phyloP scores from a whole-genome alignment of 371 early-diverging fungal genomes.

The Syncephalastrum monosporum region DNA sequence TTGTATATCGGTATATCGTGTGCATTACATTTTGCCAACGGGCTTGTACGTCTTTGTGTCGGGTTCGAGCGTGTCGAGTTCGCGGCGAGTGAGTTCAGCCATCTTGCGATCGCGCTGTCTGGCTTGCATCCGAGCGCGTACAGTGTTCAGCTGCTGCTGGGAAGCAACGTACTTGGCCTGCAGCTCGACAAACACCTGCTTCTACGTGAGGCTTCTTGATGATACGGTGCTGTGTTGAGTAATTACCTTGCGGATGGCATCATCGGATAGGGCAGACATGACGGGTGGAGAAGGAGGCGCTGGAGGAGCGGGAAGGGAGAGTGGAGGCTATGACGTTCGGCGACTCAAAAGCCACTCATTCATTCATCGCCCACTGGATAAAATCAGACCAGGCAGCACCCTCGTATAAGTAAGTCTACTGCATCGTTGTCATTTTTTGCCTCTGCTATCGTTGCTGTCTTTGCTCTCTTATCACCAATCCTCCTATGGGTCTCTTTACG shows the following conservation, averaged over 20 bases:
- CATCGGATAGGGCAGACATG: conserved; percentile 48
- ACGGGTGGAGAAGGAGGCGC: conserved; percentile 1
- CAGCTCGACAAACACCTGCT: conserved; percentile 62
- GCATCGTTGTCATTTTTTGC: too few relatives aligned
- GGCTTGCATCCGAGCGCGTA: conserved; percentile 68
- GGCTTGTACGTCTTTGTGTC: conserved; percentile 69
- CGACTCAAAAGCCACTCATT: too few relatives aligned
- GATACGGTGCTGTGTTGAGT: not conserved
- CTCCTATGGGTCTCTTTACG: too few relatives aligned
- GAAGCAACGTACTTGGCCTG: conserved; percentile 61
- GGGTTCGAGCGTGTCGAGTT: conserved; percentile 59
- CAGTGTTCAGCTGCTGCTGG: conserved; percentile 63
- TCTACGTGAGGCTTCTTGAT: not conserved
- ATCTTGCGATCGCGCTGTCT: conserved; percentile 73
- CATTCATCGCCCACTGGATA: too few relatives aligned
- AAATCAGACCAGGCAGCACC: too few relatives aligned
- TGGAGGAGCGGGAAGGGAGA: not conserved
- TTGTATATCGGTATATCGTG: too few relatives aligned
- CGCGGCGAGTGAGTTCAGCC: conserved; percentile 71
- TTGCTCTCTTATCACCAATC: too few relatives aligned
- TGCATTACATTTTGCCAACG: conserved; percentile 72
- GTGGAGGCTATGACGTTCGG: too few relatives aligned
- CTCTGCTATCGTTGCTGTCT: too few relatives aligned
- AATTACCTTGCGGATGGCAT: conserved; percentile 44
- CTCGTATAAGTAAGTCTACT: too few relatives aligned